phyloP scores from a whole-genome alignment of 768 basidiomycete species.

The Hericium erinaceus region DNA sequence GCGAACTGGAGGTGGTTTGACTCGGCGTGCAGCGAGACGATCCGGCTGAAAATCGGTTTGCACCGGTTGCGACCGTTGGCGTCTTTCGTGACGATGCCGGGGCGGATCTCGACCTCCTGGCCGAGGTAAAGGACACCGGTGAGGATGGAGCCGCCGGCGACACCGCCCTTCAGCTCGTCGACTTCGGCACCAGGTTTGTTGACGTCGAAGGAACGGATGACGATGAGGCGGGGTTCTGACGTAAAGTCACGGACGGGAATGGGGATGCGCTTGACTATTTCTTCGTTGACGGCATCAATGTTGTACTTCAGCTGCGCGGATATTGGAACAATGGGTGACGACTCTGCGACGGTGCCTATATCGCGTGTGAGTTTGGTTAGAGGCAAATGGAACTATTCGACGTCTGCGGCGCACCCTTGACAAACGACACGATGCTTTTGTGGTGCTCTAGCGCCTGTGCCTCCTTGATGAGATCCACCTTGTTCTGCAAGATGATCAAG shows the following conservation, averaged over 20 bases:
- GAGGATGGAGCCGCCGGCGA: slow-evolving; percentile 94
- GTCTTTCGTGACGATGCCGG: slow-evolving; percentile 95
- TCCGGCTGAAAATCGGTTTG: slow-evolving; percentile 86
- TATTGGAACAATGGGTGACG: slow-evolving; percentile 96
- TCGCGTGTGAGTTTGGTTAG: neutral
- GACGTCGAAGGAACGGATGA: slow-evolving; percentile 98
- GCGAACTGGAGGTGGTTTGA: slow-evolving; percentile 91
- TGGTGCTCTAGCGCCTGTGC: slow-evolving; percentile 90
- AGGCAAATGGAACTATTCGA: neutral
- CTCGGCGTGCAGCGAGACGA: slow-evolving; percentile 91
- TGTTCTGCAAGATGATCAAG: slow-evolving; percentile 97
- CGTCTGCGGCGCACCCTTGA: slow-evolving; percentile 56
- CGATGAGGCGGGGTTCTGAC: slow-evolving; percentile 87
- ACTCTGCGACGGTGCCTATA: slow-evolving; percentile 90
- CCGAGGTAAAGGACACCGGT: slow-evolving; percentile 86
- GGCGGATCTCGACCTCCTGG: slow-evolving; percentile 92
- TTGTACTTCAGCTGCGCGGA: slow-evolving; percentile 99
- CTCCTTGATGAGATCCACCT: slow-evolving; percentile 97
- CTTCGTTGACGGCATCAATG: slow-evolving; percentile 98
- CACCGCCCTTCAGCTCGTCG: slow-evolving; percentile 94
- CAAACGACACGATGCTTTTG: slow-evolving; percentile 91
- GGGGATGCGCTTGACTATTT: slow-evolving; percentile 94
- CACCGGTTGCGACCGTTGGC: slow-evolving; percentile 82
- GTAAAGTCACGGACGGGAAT: slow-evolving; percentile 91
- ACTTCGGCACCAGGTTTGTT: slow-evolving; percentile 98